A percentile compares a stretch with the other conserved stretches of the same genome.
Evolutionary conservation across 2,329 filamentous ascomycete species (phyloP).

Genomic region (Sporothrix sp.): DNA sequence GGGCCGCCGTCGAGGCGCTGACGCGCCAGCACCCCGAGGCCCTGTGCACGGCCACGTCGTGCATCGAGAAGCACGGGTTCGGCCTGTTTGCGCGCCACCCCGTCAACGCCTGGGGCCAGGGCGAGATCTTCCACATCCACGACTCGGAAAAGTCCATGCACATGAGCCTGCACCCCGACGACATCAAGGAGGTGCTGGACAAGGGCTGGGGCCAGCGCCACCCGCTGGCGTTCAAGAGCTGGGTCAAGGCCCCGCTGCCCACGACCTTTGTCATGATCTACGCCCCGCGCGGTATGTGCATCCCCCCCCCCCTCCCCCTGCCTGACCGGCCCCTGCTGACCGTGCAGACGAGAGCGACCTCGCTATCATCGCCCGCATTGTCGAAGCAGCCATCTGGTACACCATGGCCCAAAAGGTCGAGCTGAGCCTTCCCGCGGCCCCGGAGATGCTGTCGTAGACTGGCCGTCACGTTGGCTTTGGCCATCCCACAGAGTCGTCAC

Average conservation of each 20-base stretch:
- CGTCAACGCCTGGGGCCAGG: constrained; percentile 60
- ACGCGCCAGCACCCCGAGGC: constrained; percentile 30
- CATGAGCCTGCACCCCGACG: constrained; percentile 68
- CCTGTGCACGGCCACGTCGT: constrained; percentile 57
- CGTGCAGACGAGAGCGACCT: constrained; percentile 52
- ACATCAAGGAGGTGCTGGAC: constrained; percentile 61
- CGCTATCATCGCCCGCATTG: constrained; percentile 55
- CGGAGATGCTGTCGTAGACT: not conserved
- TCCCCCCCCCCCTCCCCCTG: not conserved
- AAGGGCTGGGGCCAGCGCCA: constrained; percentile 71
- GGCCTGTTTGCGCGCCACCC: constrained; percentile 61
- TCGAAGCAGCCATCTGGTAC: constrained; percentile 66
- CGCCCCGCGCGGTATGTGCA: constrained; percentile 50
- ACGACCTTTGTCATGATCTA: constrained; percentile 74
- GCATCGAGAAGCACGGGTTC: constrained; percentile 73
- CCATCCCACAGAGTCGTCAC: not conserved
- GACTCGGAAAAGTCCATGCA: constrained; percentile 68
- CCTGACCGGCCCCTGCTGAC: constrained; percentile 7
- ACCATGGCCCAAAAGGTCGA: constrained; percentile 38
- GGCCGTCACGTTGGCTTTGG: not conserved
- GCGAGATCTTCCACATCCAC: constrained; percentile 78
- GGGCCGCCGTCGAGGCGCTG: constrained; percentile 42
- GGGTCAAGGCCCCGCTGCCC: constrained; percentile 59
- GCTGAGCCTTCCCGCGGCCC: constrained; percentile 9
- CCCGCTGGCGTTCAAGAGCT: constrained; percentile 56